Conservation (phyloP, 129 eudicot species). For the Helichrysum umbraculigerum region DNA sequence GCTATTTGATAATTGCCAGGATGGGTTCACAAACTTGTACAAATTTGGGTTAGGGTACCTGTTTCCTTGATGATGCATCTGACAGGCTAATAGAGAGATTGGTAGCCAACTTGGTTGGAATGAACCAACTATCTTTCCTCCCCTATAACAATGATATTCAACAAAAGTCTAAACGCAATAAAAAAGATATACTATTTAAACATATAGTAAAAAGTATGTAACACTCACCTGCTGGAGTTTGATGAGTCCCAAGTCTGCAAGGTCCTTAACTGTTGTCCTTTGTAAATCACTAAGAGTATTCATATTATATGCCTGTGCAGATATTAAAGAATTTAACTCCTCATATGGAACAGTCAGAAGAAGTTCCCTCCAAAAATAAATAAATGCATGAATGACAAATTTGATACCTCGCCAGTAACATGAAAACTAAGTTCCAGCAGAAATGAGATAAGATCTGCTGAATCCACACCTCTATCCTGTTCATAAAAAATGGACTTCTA, state of each 20-base stretch:
- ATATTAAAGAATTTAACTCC: neutral
- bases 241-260: slow-evolving; percentile 87
- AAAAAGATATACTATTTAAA: slow-evolving; percentile 5
- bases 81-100: slow-evolving; percentile 91
- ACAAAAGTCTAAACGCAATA: neutral
- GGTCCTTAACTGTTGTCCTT: slow-evolving; percentile 71
- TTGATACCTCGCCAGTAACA: slow-evolving; percentile 83
- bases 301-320: slow-evolving; percentile 73
- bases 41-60: slow-evolving; percentile 45
- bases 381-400: neutral
- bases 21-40: slow-evolving; percentile 9
- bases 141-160: slow-evolving; percentile 50
- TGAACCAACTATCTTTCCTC: slow-evolving; percentile 94
- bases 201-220: slow-evolving; percentile 6
- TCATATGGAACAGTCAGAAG: neutral
- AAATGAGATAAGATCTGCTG: slow-evolving; percentile 90
- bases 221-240: slow-evolving; percentile 88
- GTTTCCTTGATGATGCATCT: slow-evolving; percentile 79
- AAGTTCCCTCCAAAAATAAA: neutral
- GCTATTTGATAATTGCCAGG: neutral
- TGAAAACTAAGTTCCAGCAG: slow-evolving; percentile 95
- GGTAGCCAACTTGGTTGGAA: slow-evolving; percentile 89
- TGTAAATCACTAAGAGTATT: slow-evolving; percentile 67
- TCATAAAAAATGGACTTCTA: slow-evolving; percentile 21
- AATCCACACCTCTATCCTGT: slow-evolving; percentile 61